Evolutionary conservation across 371 early-diverging fungal genomes (phyloP).

Genomic region (Apophysomyces variabilis): DNA sequence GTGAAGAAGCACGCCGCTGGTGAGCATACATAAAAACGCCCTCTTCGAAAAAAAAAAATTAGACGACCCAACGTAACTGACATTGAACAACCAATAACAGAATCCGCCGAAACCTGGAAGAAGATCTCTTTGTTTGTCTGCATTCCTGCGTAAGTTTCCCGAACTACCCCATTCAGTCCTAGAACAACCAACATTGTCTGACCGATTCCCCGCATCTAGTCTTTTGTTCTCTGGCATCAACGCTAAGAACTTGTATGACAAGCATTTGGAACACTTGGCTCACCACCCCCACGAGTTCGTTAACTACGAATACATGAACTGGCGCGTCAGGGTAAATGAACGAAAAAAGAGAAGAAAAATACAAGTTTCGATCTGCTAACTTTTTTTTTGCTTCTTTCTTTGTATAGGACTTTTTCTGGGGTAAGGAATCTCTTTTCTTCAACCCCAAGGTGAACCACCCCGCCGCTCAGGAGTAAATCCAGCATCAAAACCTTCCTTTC

Average conservation of each 20-base stretch:
- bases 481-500: neutral
- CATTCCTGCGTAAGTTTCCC: slow-evolving; percentile 50
- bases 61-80: too few relatives aligned
- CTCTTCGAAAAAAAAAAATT: neutral
- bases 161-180: too few relatives aligned
- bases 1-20: slow-evolving; percentile 52
- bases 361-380: neutral
- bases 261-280: slow-evolving; percentile 44
- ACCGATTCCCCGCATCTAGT: slow-evolving; percentile 20
- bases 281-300: slow-evolving; percentile 50
- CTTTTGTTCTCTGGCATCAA: slow-evolving; percentile 48
- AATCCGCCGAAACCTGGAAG: slow-evolving; percentile 55
- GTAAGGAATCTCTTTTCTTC: slow-evolving; percentile 54
- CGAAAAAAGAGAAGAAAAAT: too few relatives aligned
- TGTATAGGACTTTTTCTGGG: slow-evolving; percentile 52
- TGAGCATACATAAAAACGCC: slow-evolving; percentile 14
- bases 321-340: slow-evolving; percentile 35
- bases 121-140: slow-evolving; percentile 53
- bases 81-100: slow-evolving; percentile 19
- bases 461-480: slow-evolving; percentile 31
- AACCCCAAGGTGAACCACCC: slow-evolving; percentile 55
- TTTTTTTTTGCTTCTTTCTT: neutral
- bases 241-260: slow-evolving; percentile 46
- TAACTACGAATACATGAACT: slow-evolving; percentile 53
- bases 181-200: neutral